These are phyloP conservation scores for Solanum pinnatisectum DNA, from an alignment of 257 asterid species.

Conservation along the genomic window DNA sequence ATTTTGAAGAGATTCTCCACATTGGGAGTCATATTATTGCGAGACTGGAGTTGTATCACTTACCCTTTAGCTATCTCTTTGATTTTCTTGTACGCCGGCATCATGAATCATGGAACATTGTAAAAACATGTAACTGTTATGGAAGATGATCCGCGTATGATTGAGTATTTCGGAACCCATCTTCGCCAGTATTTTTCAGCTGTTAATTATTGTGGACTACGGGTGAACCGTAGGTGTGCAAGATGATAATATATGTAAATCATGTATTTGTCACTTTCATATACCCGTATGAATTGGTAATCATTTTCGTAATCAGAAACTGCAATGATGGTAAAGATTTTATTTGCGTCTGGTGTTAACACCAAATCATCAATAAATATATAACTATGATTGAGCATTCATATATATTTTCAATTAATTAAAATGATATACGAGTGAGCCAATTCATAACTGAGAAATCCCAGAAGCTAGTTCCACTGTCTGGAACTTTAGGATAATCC, in stretches of 20 bases:
- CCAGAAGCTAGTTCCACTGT: not conserved
- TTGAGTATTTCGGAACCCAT: not conserved
- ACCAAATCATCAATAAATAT: not conserved
- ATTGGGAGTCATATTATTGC: not conserved
- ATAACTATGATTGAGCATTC: not conserved
- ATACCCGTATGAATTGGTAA: not conserved
- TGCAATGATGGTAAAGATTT: not conserved
- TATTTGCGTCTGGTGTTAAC: not conserved
- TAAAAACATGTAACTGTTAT: not conserved
- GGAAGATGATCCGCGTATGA: not conserved
- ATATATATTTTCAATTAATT: not conserved
- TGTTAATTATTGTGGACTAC: not conserved
- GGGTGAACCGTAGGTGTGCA: not conserved
- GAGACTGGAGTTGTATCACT: not conserved
- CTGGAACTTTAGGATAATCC: not conserved
- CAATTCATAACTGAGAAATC: not conserved
- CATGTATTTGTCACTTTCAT: not conserved
- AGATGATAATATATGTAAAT: not conserved
- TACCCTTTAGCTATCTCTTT: not conserved
- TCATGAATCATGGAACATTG: not conserved
- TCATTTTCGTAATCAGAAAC: not conserved
- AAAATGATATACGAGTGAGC: not conserved
- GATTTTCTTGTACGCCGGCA: not conserved
- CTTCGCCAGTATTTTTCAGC: not conserved
- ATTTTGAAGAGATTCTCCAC: not conserved